These are phyloP conservation scores for Pichia sp. DNA, from an alignment of 1,139 yeast species.

Conservation along the genomic window DNA sequence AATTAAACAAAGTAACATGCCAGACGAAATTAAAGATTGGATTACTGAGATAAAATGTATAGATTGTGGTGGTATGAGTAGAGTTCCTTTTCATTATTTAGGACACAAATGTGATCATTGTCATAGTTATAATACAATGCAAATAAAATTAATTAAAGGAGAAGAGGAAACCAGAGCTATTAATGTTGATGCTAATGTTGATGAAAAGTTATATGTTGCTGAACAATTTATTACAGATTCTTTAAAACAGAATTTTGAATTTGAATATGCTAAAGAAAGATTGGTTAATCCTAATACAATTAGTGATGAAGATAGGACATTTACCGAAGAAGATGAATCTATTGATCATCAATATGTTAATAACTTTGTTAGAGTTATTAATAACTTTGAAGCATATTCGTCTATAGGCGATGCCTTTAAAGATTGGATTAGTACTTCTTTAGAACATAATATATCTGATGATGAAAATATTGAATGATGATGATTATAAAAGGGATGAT, in stretches of 20 bases:
- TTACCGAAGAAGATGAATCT: conserved; percentile 15
- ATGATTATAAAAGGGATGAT: background rate
- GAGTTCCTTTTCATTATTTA: conserved; percentile 71
- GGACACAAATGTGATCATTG: conserved; percentile 88
- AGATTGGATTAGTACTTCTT: conserved; percentile 28
- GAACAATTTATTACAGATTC: conserved; percentile 21
- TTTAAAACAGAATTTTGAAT: conserved; percentile 27
- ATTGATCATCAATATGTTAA: conserved; percentile 26
- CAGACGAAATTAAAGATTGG: conserved; percentile 75
- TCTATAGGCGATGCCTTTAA: conserved; percentile 31
- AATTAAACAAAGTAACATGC: conserved; percentile 68
- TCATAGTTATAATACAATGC: conserved; percentile 79
- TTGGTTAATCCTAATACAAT: background rate
- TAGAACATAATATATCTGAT: conserved; percentile 9
- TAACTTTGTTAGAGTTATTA: conserved; percentile 29
- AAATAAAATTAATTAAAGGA: conserved; percentile 42
- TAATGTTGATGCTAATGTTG: conserved; percentile 1
- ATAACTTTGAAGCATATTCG: conserved; percentile 30
- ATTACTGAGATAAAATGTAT: conserved; percentile 73
- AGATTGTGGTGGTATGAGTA: conserved; percentile 82
- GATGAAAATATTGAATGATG: conserved; percentile 5
- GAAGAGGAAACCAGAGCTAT: conserved; percentile 11
- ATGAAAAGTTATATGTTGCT: conserved; percentile 8
- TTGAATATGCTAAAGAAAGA: conserved; percentile 19
- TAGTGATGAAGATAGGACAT: conserved; percentile 5